A percentile compares a stretch with the other conserved stretches of the same genome.
phyloP scores from a whole-genome alignment of 495 filamentous ascomycete genomes.

The Annulohypoxylon nitens region DNA sequence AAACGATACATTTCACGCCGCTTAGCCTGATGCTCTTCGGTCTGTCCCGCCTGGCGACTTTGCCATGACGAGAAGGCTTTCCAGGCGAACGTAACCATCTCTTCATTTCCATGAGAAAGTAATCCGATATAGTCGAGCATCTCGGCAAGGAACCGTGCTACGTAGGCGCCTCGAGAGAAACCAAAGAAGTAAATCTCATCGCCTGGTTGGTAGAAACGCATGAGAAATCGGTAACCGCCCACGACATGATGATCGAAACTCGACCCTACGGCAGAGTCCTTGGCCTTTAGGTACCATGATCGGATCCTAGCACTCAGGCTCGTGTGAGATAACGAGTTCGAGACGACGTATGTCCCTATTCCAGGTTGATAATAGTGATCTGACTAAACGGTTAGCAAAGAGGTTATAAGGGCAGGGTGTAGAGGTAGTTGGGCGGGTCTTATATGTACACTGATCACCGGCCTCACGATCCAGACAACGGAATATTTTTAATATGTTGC shows the following conservation, averaged over 20 bases:
- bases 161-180: slow-evolving; percentile 89
- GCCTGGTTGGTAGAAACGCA: slow-evolving; percentile 84
- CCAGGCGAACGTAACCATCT: slow-evolving; percentile 87
- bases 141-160: slow-evolving; percentile 85
- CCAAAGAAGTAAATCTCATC: slow-evolving; percentile 88
- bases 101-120: slow-evolving; percentile 86
- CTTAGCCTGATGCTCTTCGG: slow-evolving; percentile 68
- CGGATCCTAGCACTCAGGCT: slow-evolving; percentile 72
- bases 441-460: slow-evolving; percentile 63
- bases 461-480: slow-evolving; percentile 70
- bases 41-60: slow-evolving; percentile 69
- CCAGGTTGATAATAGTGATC: slow-evolving; percentile 83
- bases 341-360: slow-evolving; percentile 87
- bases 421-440: neutral
- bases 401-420: neutral
- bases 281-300: slow-evolving; percentile 84
- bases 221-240: slow-evolving; percentile 88
- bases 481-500: slow-evolving; percentile 92
- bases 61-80: slow-evolving; percentile 92
- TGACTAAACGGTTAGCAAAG: slow-evolving; percentile 42
- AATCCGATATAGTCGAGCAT: slow-evolving; percentile 90
- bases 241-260: slow-evolving; percentile 88
- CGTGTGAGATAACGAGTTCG: slow-evolving; percentile 75
- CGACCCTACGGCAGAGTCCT: slow-evolving; percentile 86
- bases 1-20: slow-evolving; percentile 74